These are phyloP conservation scores for Phytophthora foliorum DNA, from an alignment of 352 stramenopile species.

Conservation along the genomic window DNA sequence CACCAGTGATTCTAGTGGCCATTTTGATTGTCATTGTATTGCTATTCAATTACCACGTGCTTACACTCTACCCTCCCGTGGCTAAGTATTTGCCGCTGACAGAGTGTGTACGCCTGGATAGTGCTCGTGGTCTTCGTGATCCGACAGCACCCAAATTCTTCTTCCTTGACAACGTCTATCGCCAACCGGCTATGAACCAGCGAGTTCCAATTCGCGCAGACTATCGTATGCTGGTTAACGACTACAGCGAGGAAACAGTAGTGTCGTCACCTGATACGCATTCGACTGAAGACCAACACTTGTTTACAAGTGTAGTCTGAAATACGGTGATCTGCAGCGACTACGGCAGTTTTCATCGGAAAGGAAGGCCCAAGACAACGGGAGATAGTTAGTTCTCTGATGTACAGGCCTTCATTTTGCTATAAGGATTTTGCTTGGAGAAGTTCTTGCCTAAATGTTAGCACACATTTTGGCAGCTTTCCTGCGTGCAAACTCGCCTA, in stretches of 20 bases:
- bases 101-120: slow-evolving; percentile 69
- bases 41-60: slow-evolving; percentile 75
- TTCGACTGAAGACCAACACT: slow-evolving; percentile 51
- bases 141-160: slow-evolving; percentile 44
- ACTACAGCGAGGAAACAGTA: slow-evolving; percentile 39
- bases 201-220: slow-evolving; percentile 56
- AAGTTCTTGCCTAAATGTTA: slow-evolving; percentile 37
- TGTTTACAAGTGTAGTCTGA: slow-evolving; percentile 51
- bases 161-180: slow-evolving; percentile 80
- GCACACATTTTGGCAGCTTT: slow-evolving; percentile 50
- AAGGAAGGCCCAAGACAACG: no score
- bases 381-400: no score
- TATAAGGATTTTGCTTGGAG: slow-evolving; percentile 11
- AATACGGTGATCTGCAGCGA: slow-evolving; percentile 1
- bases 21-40: slow-evolving; percentile 55
- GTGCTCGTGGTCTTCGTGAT: slow-evolving; percentile 42
- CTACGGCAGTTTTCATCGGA: slow-evolving; percentile 13
- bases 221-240: slow-evolving; percentile 64
- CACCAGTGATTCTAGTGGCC: slow-evolving; percentile 41
- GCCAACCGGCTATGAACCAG: slow-evolving; percentile 76
- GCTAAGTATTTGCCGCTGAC: slow-evolving; percentile 70
- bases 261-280: slow-evolving; percentile 54
- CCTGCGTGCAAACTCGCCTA: slow-evolving; percentile 42
- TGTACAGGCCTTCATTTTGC: slow-evolving; percentile 1
- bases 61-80: slow-evolving; percentile 59